A percentile compares a stretch with the other conserved stretches of the same genome.
These are phyloP conservation scores for Patellaria atrata DNA, from an alignment of 495 filamentous ascomycete genomes.

Conservation along the genomic window DNA sequence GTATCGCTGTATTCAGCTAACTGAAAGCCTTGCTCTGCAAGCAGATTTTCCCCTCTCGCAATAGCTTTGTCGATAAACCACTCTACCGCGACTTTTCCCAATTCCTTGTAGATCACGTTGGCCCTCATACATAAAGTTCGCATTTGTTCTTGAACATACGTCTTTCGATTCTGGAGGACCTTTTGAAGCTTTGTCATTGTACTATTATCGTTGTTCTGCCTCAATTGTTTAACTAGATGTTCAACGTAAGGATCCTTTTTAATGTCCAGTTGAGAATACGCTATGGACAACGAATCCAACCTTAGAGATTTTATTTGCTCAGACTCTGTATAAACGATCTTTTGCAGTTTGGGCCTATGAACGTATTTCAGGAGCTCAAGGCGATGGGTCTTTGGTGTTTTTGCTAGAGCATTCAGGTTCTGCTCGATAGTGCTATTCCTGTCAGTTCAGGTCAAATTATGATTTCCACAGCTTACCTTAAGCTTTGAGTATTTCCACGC, in stretches of 20 bases:
- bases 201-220: slow-evolving; percentile 16
- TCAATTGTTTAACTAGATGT: slow-evolving; percentile 30
- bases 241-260: slow-evolving; percentile 55
- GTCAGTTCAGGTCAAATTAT: slow-evolving; percentile 3
- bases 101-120: slow-evolving; percentile 39
- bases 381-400: slow-evolving; percentile 55
- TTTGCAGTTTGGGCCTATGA: slow-evolving; percentile 48
- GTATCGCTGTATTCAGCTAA: slow-evolving; percentile 30
- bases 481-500: slow-evolving; percentile 33
- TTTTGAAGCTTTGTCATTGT: slow-evolving; percentile 30
- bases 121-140: slow-evolving; percentile 39
- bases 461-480: slow-evolving; percentile 27
- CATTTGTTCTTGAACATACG: slow-evolving; percentile 50
- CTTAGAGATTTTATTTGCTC: slow-evolving; percentile 27
- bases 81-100: slow-evolving; percentile 63
- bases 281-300: slow-evolving; percentile 12
- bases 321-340: slow-evolving; percentile 31
- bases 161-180: slow-evolving; percentile 37
- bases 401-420: slow-evolving; percentile 60
- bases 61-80: slow-evolving; percentile 52
- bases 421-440: slow-evolving; percentile 47
- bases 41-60: slow-evolving; percentile 29
- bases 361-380: slow-evolving; percentile 54
- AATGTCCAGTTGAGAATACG: slow-evolving; percentile 40
- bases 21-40: slow-evolving; percentile 21